Evolutionary conservation across 805 yeast species (phyloP).

Genomic region (Priceomyces melissophilus): DNA sequence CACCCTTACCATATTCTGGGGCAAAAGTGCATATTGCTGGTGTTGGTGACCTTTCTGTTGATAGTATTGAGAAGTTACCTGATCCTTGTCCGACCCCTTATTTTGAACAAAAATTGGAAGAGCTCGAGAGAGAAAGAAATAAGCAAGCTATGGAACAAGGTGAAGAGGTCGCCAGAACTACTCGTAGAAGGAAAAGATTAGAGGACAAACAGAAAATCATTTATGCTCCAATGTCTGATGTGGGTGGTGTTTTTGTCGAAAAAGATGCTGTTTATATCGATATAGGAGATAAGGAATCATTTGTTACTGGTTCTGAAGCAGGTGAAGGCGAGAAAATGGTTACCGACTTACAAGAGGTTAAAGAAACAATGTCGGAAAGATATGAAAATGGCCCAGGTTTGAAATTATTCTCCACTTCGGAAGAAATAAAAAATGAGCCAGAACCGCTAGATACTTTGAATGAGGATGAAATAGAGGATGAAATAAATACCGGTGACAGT

Average conservation of each 20-base stretch:
- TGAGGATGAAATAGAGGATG: conserved; percentile 32
- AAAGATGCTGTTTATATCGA: conserved; percentile 97
- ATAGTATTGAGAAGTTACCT: conserved; percentile 81
- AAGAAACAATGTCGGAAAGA: conserved; percentile 55
- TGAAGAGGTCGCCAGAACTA: conserved; percentile 48
- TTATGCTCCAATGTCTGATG: conserved; percentile 99
- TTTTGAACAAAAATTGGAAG: conserved; percentile 81
- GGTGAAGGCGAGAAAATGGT: conserved; percentile 89
- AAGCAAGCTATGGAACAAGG: conserved; percentile 64
- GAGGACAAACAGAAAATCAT: conserved; percentile 93
- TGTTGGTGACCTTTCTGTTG: conserved; percentile 80
- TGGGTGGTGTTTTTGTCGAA: conserved; percentile 97
- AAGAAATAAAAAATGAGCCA: conserved; percentile 41
- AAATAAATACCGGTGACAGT: conserved; percentile 36
- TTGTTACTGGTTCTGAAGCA: conserved; percentile 60
- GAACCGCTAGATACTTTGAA: conserved; percentile 36
- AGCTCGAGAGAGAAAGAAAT: conserved; percentile 68
- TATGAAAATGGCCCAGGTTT: conserved; percentile 64
- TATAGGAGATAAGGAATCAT: conserved; percentile 55
- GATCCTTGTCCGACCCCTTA: conserved; percentile 99
- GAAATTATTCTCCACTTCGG: conserved; percentile 66
- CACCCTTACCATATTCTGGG: conserved; percentile 65
- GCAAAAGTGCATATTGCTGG: conserved; percentile 93
- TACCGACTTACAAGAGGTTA: conserved; percentile 72
- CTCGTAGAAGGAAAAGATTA: conserved; percentile 76